Evolutionary conservation across 768 basidiomycete species (phyloP), one percentile per base, ranked within the genome.

Genomic region (Pleurotus giganteus): DNA sequence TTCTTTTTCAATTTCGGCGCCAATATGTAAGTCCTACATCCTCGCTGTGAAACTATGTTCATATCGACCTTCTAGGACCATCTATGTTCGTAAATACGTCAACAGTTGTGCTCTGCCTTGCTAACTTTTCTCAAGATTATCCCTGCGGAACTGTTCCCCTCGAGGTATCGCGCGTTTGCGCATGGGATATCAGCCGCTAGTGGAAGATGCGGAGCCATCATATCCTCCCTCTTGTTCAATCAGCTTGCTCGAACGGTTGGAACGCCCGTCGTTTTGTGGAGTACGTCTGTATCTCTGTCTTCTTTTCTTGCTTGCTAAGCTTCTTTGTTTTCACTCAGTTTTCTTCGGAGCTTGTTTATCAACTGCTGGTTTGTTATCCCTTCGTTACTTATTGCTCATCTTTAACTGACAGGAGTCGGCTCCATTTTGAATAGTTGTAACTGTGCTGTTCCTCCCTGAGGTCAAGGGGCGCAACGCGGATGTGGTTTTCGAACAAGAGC

Each of bases 1-100:
- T 88, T 88, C 74, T 88, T 89, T 75, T 89, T 89, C 76, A 89
- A 90, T 71, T 91, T 88, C 61, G 88, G 88, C 19, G 84, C 86
- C 2, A 89, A 89, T 63, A 71, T 81, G 77, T 84, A 63, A 60
- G 81, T 69, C 27, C 23, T 45, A 28, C 21, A 15, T 36, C 21
- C 8, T 27, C 13, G 26, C 29, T 47, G 26, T 27, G 15, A n/a
- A 17, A 54, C 4, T 45, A 46, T 17, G 19, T 8, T 23, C 39
- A 23, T 3, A 46, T 19, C 4, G 12, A 23, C 23, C 15, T 54
- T 19, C 32, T 45, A 80, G 78, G 12, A 84, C 82, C 4, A 78
- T 80, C 57, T 84, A 79, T 52, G 78, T 82, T 62, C 46, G 68
- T 63, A 0, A 52, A 15, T 23, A 27, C 12, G 23, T 17, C 43